Evolutionary conservation across 2,329 filamentous ascomycete genomes (phyloP).

Genomic region (Neofusicoccum parvum): DNA sequence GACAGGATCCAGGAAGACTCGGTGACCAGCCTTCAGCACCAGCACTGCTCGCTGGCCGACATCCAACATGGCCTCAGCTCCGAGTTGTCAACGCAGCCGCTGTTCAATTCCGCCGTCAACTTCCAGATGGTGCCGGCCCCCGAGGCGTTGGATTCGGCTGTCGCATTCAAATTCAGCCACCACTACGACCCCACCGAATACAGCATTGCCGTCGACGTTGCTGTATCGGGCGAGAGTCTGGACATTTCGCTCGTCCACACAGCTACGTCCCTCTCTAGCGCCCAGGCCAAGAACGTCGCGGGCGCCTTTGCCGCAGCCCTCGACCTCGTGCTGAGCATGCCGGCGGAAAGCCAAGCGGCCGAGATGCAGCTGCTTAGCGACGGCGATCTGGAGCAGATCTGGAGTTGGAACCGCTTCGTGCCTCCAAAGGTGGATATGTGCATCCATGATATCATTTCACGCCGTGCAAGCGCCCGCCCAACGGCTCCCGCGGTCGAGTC

Average conservation of each 20-base stretch:
- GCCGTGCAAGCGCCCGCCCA: slow-evolving; percentile 22
- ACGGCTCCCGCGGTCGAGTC: slow-evolving; percentile 35
- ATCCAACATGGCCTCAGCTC: slow-evolving; percentile 47
- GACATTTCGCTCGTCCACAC: slow-evolving; percentile 23
- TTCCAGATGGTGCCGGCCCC: slow-evolving; percentile 43
- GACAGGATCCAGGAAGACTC: neutral
- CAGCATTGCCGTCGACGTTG: slow-evolving; percentile 31
- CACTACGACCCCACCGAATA: slow-evolving; percentile 15
- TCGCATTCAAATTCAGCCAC: slow-evolving; percentile 3
- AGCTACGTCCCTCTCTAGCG: slow-evolving; percentile 9
- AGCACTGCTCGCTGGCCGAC: slow-evolving; percentile 34
- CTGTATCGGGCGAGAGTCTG: slow-evolving; percentile 8
- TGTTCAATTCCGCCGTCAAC: slow-evolving; percentile 54
- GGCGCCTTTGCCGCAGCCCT: slow-evolving; percentile 8
- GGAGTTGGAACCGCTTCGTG: slow-evolving; percentile 1
- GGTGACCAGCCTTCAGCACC: slow-evolving; percentile 21
- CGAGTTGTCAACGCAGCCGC: slow-evolving; percentile 48
- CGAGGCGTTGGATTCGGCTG: slow-evolving; percentile 49
- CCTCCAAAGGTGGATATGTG: slow-evolving; percentile 24
- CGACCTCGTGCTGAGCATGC: slow-evolving; percentile 15
- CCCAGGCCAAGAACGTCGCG: slow-evolving; percentile 21
- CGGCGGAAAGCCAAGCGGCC: slow-evolving; percentile 45
- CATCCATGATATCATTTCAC: neutral
- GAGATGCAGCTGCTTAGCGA: slow-evolving; percentile 41
- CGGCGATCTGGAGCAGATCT: slow-evolving; percentile 14